Base-by-base conservation (phyloP, 352 stramenopile species). In the Pythium chondricola region DNA sequence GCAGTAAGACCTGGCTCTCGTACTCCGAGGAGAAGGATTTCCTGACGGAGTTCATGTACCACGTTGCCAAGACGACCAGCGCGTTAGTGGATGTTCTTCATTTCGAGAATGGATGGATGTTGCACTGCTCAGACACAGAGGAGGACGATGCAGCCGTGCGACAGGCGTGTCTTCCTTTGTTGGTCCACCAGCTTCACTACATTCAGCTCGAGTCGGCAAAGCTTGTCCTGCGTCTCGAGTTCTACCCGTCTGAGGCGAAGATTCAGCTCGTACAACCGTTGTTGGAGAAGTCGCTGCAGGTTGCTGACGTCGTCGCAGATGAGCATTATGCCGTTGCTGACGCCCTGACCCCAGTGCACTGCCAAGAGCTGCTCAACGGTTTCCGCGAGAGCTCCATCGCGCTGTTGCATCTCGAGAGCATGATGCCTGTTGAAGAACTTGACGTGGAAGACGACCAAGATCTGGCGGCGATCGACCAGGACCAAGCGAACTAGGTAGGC, bases 21-120 rank as follows among this genome's bases (percentile, higher is more conserved):
- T 92, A 89, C 54, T 82, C 60, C 27, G 75, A 93, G 47, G 80
- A 92, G 57, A 89, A 91, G 56, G 63, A 82, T 11, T 83, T 82
- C 43, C 44, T 92, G 32, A 64, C 67, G 5, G 75, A 88, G 30
- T 57, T 93, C 18, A 88, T 88, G 72, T 85, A 86, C 55, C 75
- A 88, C 37, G 74, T 79, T 10, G 78, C 79, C 10, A 59, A 69
- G 4, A 71, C 79, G 0, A 62, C 63, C 24, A 63, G 61, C 1
- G 66, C 65, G 8, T 65, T 81, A n/a, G 44, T 85, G n/a, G 77
- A 86, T 29, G 77, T 70, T 29, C 64, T 93, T 40, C 75, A 89
- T 33, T 93, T 93, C 53, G 79, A 88, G 48, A 66, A 85, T 20
- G 83, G 75, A 10, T 93, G 83, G 83, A 63, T 91, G 37, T 33